Conservation (phyloP, 352 stramenopile genomes). For the Pythium phragmiticola region DNA sequence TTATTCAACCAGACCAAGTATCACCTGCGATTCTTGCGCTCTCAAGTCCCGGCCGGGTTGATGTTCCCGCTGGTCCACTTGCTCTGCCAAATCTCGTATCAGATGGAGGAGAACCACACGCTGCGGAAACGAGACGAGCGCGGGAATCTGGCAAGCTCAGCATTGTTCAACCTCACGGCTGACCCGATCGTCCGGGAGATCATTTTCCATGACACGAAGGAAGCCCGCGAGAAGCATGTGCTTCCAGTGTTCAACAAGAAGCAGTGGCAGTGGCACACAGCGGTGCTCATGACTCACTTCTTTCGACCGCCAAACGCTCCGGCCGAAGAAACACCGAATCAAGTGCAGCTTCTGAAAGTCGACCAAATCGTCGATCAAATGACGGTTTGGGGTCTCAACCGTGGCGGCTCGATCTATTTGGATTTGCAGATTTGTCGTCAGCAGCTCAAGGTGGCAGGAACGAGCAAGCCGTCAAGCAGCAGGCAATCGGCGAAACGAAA, state of each 20-base stretch:
- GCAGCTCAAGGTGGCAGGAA: constrained; percentile 77
- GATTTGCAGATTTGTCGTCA: constrained; percentile 87
- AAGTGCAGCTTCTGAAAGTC: constrained; percentile 84
- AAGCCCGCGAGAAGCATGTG: constrained; percentile 82
- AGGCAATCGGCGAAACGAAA: constrained; percentile 44
- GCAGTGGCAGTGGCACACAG: constrained; percentile 69
- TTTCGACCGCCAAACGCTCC: constrained; percentile 71
- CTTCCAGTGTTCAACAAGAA: constrained; percentile 85
- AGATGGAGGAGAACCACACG: constrained; percentile 84
- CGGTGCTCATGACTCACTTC: constrained; percentile 82
- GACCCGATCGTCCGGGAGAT: constrained; percentile 84
- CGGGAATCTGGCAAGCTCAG: constrained; percentile 69
- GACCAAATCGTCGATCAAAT: constrained; percentile 88
- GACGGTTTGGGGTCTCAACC: constrained; percentile 84
- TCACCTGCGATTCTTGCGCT: constrained; percentile 76
- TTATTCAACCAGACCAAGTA: constrained; percentile 70
- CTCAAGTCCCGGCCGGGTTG: constrained; percentile 70
- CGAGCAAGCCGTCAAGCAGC: constrained; percentile 39
- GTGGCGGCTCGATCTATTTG: constrained; percentile 82
- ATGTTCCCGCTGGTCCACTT: constrained; percentile 86
- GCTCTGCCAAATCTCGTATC: constrained; percentile 87
- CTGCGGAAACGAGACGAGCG: constrained; percentile 81
- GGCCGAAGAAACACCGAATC: constrained; percentile 66
- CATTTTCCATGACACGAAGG: constrained; percentile 87
- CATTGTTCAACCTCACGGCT: constrained; percentile 86